phyloP scores from a whole-genome alignment of 2,329 filamentous ascomycete species.

The Alternaria novae-zelandiae region DNA sequence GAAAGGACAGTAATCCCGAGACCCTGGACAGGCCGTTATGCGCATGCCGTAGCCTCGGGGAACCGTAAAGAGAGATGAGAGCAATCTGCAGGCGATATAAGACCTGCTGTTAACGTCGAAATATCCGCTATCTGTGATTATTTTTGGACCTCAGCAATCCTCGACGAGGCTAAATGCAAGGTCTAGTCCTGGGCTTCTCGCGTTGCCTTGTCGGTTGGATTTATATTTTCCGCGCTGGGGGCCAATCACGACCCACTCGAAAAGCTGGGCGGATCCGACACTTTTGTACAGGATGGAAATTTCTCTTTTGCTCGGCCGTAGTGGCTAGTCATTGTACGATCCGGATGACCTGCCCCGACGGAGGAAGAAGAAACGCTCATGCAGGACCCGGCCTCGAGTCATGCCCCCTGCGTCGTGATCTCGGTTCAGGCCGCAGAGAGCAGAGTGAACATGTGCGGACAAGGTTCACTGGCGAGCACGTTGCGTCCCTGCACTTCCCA shows the following conservation, averaged over 20 bases:
- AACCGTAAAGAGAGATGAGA: slow-evolving; percentile 40
- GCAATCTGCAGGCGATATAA: slow-evolving; percentile 40
- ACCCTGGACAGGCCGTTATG: slow-evolving; percentile 30
- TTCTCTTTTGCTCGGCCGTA: slow-evolving; percentile 10
- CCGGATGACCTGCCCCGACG: slow-evolving; percentile 13
- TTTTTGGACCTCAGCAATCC: slow-evolving; percentile 37
- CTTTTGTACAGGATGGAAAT: not conserved
- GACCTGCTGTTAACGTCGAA: slow-evolving; percentile 46
- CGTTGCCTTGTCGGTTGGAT: slow-evolving; percentile 22
- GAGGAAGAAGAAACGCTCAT: slow-evolving; percentile 32
- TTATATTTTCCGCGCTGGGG: slow-evolving; percentile 36
- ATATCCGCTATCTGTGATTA: slow-evolving; percentile 37
- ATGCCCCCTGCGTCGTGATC: slow-evolving; percentile 28
- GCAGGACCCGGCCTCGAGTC: slow-evolving; percentile 24
- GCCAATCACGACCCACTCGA: slow-evolving; percentile 20
- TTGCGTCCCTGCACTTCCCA: not conserved
- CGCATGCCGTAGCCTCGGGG: slow-evolving; percentile 32
- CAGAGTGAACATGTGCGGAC: slow-evolving; percentile 9
- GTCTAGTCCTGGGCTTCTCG: slow-evolving; percentile 23
- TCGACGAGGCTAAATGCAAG: slow-evolving; percentile 39
- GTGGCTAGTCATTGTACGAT: slow-evolving; percentile 5
- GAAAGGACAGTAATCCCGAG: slow-evolving; percentile 21
- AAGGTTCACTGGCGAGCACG: not conserved
- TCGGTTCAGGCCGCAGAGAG: slow-evolving; percentile 27
- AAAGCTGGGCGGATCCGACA: not conserved